phyloP scores from a whole-genome alignment of 1,284 basidiomycete species.

The Leucoagaricus sp. region DNA sequence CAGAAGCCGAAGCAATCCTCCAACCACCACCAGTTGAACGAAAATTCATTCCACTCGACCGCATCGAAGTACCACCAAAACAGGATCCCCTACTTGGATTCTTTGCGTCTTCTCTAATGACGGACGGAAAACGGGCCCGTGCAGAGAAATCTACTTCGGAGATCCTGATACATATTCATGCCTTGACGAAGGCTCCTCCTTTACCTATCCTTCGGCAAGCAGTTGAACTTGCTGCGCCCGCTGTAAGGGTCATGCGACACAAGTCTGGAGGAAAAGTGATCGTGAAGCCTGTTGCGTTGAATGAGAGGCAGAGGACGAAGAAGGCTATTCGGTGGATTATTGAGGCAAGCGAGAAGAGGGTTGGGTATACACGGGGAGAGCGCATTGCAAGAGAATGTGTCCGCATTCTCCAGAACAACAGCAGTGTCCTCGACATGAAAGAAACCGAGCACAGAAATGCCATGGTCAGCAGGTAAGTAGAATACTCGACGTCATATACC shows the following conservation, averaged over 20 bases:
- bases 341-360: slow-evolving; percentile 52
- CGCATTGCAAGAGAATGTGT: slow-evolving; percentile 78
- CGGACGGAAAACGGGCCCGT: slow-evolving; percentile 66
- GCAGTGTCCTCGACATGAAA: slow-evolving; percentile 61
- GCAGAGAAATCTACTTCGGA: slow-evolving; percentile 61
- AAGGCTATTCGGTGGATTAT: slow-evolving; percentile 71
- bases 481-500: neutral
- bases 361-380: slow-evolving; percentile 43
- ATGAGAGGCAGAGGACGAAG: slow-evolving; percentile 75
- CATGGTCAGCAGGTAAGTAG: slow-evolving; percentile 78
- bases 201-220: slow-evolving; percentile 79
- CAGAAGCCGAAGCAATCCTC: neutral
- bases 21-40: slow-evolving; percentile 13
- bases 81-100: slow-evolving; percentile 78
- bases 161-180: slow-evolving; percentile 71
- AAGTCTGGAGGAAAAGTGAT: slow-evolving; percentile 57
- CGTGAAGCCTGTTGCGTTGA: slow-evolving; percentile 68
- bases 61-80: slow-evolving; percentile 63
- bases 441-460: slow-evolving; percentile 68
- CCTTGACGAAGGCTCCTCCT: slow-evolving; percentile 72
- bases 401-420: slow-evolving; percentile 60
- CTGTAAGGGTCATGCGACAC: slow-evolving; percentile 55
- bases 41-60: slow-evolving; percentile 17
- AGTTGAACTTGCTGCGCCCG: slow-evolving; percentile 65
- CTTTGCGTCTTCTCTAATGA: slow-evolving; percentile 67